A percentile compares a stretch with the other conserved stretches of the same genome.
phyloP scores from a whole-genome alignment of 129 eudicot species.

The Artemisia annua region DNA sequence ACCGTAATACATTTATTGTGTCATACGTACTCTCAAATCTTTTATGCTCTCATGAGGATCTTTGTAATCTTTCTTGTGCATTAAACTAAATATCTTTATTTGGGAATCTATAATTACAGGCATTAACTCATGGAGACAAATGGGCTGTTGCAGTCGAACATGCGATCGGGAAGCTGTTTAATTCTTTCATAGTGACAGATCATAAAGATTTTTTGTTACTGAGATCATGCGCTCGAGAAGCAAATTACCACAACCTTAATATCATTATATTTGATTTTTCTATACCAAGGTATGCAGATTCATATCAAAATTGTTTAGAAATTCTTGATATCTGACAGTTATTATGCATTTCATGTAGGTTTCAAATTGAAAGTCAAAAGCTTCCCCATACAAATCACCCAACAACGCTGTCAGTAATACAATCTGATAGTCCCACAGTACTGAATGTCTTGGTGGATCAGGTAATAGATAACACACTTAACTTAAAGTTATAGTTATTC shows the following conservation, averaged over 20 bases:
- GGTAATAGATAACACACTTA: conserved; percentile 39
- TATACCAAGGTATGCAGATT: conserved; percentile 60
- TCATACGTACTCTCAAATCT: too few relatives aligned
- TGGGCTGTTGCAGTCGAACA: conserved; percentile 88
- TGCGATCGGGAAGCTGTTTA: conserved; percentile 74
- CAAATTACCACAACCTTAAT: conserved; percentile 57
- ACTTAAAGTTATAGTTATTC: conserved; percentile 10
- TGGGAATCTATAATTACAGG: conserved; percentile 40
- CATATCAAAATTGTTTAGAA: conserved; percentile 5
- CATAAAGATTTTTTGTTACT: conserved; percentile 69
- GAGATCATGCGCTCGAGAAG: conserved; percentile 80
- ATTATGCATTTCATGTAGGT: conserved; percentile 44
- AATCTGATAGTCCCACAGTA: conserved; percentile 80
- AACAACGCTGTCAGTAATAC: conserved; percentile 66
- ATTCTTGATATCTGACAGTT: conserved; percentile 12
- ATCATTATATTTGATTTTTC: conserved; percentile 83
- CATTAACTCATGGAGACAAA: conserved; percentile 59
- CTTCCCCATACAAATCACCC: conserved; percentile 94
- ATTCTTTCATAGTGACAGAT: conserved; percentile 92
- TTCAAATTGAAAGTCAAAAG: conserved; percentile 69
- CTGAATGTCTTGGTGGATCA: conserved; percentile 77
- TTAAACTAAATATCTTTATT: neutral
- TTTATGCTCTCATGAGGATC: too few relatives aligned
- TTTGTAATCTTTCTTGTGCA: neutral
- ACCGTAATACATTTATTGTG: too few relatives aligned